Evolutionary conservation across 148 eudicot genomes (phyloP).

Genomic region (Hydrangea macrophylla): DNA sequence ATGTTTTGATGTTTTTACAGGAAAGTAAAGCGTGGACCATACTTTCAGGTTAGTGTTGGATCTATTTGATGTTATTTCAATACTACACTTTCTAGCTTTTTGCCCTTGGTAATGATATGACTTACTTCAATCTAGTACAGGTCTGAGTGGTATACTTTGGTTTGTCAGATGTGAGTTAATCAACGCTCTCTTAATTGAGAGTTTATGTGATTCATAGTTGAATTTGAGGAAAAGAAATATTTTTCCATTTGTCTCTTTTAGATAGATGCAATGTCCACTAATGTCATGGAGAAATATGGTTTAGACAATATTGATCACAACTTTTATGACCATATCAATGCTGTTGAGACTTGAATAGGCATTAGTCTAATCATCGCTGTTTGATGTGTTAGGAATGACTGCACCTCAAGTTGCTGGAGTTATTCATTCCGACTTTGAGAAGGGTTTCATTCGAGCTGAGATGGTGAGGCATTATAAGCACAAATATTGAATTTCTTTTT

Average conservation of each 20-base stretch:
- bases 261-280: not conserved
- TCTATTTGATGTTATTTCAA: constrained; percentile 4
- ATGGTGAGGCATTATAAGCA: constrained; percentile 53
- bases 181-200: not conserved
- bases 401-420: constrained; percentile 99
- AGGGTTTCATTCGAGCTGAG: constrained; percentile 97
- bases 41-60: constrained; percentile 55
- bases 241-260: not conserved
- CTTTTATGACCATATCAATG: not conserved
- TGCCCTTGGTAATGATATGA: not conserved
- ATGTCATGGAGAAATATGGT: not conserved
- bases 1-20: constrained; percentile 34
- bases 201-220: not conserved
- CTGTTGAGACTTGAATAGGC: constrained; percentile 1
- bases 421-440: constrained; percentile 98
- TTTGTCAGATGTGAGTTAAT: constrained; percentile 4
- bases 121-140: constrained; percentile 7
- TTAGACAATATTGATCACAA: not conserved
- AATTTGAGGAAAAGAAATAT: not conserved
- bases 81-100: not conserved
- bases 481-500: constrained; percentile 5
- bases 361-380: constrained; percentile 3
- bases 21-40: constrained; percentile 99
- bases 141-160: not conserved
- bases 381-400: constrained; percentile 68